Base-by-base conservation (phyloP, 768 basidiomycete species). In the Trametes cubensis region DNA sequence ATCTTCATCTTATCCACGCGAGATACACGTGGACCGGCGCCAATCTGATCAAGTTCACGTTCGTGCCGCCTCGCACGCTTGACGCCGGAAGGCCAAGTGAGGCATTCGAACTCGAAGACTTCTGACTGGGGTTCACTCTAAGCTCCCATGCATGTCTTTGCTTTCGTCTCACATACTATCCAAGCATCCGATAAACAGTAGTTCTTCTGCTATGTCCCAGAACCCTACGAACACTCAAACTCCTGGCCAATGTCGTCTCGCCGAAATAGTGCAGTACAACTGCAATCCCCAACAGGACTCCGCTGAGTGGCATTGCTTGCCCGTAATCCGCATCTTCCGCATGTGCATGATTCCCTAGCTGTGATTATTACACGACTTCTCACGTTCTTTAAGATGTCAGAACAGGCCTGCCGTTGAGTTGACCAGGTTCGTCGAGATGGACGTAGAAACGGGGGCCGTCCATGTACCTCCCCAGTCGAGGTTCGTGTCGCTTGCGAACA, bases 311-410 rank as follows among this genome's bases (percentile, higher is more conserved):
- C 81, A 84, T 40, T 94, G 92, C 71, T 85, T 83, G 70, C 92
- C 91, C 6, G 74, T 94, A 47, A 83, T 88, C 28, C 84, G 93
- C 17, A 79, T 94, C 26, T 90, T 95, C 68, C 79, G 80, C 72
- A 76, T 90, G 92, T 90, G 69, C 74, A 85, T 69, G 66, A 10
- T 11, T 62, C 25, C 41, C 28, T 53, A 55, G 48, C 25, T 4
- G 38, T 42, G 14, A 30, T 2, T 0, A 14, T 15, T 30, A 15
- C n/a, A 53, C 28, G 39, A 34, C 56, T 51, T 41, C 58, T 58
- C 50, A 50, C 50, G 26, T 28, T 42, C 39, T 64, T 48, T 59
- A 66, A 94, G 92, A 65, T 94, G 92, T 71, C 79, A 81, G 50
- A 80, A 81, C 21, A 74, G 75, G 53, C 84, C 91, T 51, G 85